Evolutionary conservation across 140 eudicot species (phyloP), one percentile per base, ranked within the genome.

Genomic region (Flaveria floridana): DNA sequence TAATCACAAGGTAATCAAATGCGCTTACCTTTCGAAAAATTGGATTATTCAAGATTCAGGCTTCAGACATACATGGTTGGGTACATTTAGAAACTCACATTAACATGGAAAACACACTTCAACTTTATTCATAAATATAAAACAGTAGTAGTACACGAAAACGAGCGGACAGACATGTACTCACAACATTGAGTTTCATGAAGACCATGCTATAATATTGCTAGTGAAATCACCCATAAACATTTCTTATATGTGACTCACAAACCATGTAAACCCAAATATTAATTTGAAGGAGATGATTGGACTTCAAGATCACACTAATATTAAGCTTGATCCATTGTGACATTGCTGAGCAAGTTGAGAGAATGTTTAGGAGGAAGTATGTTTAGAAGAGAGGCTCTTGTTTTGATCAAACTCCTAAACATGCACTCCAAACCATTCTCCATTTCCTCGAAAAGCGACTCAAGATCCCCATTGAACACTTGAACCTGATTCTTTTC

Each of bases 321-420:
- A 44, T 10, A 57, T 75, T 39, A 80, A 61, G 84, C 77, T 68
- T 75, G 84, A 80, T 80, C 84, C 80, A 80, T 74, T 16, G 80
- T 28, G 25, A 80, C 84, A 74, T 47, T 61, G 59, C 76, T 74
- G 52, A 71, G 80, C 46, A 80, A 75, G 50, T 75, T 79, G 58
- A 79, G 81, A 65, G 73, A 56, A 79, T 73, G 83, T 75, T 80
- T 80, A 65, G 76, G 81, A 41, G 89, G 85, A 21, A 80, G 64
- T 25, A 80, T 82, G 71, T 82, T 86, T 62, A 86, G 47, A 39
- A 83, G 81, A 74, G 82, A 80, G 1, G 87, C 85, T 70, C 83
- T 86, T 39, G 87, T 86, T 78, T 70, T 78, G 19, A 74, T 70
- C 71, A 83, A 57, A 64, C 80, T 76, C 82, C 83, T 83, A 77